Base-by-base conservation (phyloP, 139 green algal species). In the Chlorella sp. region DNA sequence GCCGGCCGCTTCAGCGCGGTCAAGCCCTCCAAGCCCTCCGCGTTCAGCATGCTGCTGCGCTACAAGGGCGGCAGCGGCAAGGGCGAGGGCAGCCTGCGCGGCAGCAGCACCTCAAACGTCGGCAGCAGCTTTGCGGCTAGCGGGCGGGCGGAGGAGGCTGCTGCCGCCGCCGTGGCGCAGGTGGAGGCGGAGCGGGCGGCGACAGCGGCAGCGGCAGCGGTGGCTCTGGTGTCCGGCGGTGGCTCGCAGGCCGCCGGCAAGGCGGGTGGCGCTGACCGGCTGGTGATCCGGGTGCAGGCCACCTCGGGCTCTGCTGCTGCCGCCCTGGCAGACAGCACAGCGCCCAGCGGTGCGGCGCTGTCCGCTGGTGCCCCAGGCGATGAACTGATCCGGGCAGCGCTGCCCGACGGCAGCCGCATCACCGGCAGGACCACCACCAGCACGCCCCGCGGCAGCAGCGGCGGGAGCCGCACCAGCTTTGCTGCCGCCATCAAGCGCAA, bases 401-500 rank as follows among this genome's bases (percentile, higher is more conserved):
- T 28, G 20, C 17, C 36, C 16, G 58, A 46, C 38, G 28, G 22
- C 76, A 72, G 51, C 8, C 43, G 73, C 40, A 32, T 38, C 43
- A 20, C 34, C 1, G 74, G 38, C n/a, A 24, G 24, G 2, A 46
- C 11, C 26, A 26, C 26, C 20, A 32, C 28, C 65, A 30, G n/a
- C 32, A 68, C 48, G 48, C 51, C 51, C 48, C 34, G 48, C 38
- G 72, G 72, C 75, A 44, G 74, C 34, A 20, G 51, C 19, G 36
- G 44, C 20, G 65, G 77, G 5, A 28, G 32, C 3, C 41, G 72
- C 9, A 30, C 34, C 60, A 83, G 77, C 77, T 83, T 83, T 62
- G 79, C 79, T 36, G 79, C 64, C 13, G 64, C 79, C 34, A 76
- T 76, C 64, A 76, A 84, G 43, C 79, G 64, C 79, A 75, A 84